phyloP scores from a whole-genome alignment of 1,139 yeast species.

The Torulaspora pretoriensis region DNA sequence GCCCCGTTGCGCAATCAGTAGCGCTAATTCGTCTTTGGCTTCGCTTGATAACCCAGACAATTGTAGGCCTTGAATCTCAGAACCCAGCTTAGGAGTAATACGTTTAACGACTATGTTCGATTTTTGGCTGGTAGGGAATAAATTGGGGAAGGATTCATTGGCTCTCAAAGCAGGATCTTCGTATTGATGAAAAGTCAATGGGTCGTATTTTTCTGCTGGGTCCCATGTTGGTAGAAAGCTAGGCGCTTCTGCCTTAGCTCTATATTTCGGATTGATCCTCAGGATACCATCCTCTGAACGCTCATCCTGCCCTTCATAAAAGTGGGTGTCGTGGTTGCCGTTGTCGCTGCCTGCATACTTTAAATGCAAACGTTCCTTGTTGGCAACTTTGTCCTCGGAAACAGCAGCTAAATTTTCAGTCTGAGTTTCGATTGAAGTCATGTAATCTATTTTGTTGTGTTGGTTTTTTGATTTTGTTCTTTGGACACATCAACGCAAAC shows the following conservation, averaged over 20 bases:
- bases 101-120: slow-evolving; percentile 10
- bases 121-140: slow-evolving; percentile 11
- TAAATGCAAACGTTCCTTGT: too few relatives aligned
- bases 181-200: slow-evolving; percentile 36
- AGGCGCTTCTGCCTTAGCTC: slow-evolving; percentile 34
- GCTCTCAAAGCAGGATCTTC: slow-evolving; percentile 25
- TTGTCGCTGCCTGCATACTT: too few relatives aligned
- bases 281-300: slow-evolving; percentile 19
- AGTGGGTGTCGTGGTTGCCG: slow-evolving; percentile 24
- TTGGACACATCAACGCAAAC: too few relatives aligned
- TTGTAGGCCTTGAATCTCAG: slow-evolving; percentile 54
- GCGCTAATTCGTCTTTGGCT: slow-evolving; percentile 52
- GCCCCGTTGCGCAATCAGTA: slow-evolving; percentile 49
- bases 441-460: too few relatives aligned
- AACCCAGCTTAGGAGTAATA: slow-evolving; percentile 39
- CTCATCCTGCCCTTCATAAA: slow-evolving; percentile 21
- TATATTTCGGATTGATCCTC: slow-evolving; percentile 25
- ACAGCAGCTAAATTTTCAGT: too few relatives aligned
- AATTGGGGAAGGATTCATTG: slow-evolving; percentile 30
- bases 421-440: too few relatives aligned
- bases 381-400: too few relatives aligned
- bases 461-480: too few relatives aligned
- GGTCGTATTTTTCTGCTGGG: slow-evolving; percentile 39
- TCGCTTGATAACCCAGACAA: slow-evolving; percentile 46
- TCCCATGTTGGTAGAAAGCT: slow-evolving; percentile 48